Percentiles rank a stretch among this genome's conserved stretches.
Conservation (phyloP, 148 eudicot species). For the Silene uniflora region DNA sequence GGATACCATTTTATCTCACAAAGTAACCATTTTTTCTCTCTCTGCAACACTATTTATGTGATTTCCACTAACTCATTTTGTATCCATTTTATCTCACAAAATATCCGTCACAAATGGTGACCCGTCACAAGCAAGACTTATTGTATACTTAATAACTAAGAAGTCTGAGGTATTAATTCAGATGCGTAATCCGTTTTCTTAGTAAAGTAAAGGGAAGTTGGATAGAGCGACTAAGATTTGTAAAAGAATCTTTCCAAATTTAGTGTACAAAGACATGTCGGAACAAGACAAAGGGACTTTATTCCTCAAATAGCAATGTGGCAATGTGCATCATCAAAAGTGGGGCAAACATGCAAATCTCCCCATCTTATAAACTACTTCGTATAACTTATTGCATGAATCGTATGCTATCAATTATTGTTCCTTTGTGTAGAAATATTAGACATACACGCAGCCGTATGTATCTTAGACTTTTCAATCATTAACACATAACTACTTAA, state of each 20-base stretch:
- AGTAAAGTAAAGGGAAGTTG: constrained; percentile 22
- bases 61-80: no score
- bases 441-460: not conserved
- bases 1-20: no score
- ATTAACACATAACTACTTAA: no score
- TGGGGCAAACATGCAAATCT: not conserved
- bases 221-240: not conserved
- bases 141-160: no score
- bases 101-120: no score
- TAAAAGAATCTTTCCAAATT: constrained; percentile 6
- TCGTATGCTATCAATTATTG: constrained; percentile 8
- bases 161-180: no score
- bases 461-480: no score
- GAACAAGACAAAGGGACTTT: not conserved
- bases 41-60: no score
- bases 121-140: no score
- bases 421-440: not conserved
- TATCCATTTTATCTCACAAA: no score
- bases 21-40: no score
- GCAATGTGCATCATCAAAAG: not conserved
- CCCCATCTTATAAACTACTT: not conserved
- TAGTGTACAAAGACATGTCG: not conserved
- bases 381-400: constrained; percentile 9
- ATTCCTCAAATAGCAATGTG: not conserved
- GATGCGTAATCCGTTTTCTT: no score